Conservation (phyloP, 1,139 yeast species). For the Wickerhamiella infanticola region DNA sequence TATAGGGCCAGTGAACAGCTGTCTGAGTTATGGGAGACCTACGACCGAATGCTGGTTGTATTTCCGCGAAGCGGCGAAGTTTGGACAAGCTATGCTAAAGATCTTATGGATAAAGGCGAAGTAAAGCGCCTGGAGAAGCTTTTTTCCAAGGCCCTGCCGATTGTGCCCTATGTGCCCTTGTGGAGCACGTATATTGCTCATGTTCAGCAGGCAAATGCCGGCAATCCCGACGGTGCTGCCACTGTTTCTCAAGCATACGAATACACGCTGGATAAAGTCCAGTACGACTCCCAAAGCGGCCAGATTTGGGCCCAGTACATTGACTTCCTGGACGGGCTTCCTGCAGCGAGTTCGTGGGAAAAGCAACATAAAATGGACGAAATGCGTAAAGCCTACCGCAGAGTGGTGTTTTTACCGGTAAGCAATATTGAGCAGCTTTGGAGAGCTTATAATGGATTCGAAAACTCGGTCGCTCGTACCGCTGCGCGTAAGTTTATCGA, state of each 20-base stretch:
- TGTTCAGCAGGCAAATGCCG: slow-evolving; percentile 51
- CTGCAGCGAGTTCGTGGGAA: slow-evolving; percentile 72
- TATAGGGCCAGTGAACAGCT: slow-evolving; percentile 44
- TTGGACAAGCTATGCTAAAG: slow-evolving; percentile 62
- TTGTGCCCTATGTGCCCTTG: slow-evolving; percentile 45
- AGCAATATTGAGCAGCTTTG: slow-evolving; percentile 62
- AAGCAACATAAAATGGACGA: slow-evolving; percentile 69
- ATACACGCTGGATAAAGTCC: slow-evolving; percentile 63
- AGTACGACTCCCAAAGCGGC: slow-evolving; percentile 60
- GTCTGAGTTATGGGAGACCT: slow-evolving; percentile 45
- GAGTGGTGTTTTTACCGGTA: slow-evolving; percentile 56
- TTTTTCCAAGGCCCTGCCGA: slow-evolving; percentile 45
- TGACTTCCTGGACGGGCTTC: slow-evolving; percentile 64
- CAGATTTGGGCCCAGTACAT: slow-evolving; percentile 72
- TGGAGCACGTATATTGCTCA: slow-evolving; percentile 67
- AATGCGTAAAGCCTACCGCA: slow-evolving; percentile 58
- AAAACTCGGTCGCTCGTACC: slow-evolving; percentile 53
- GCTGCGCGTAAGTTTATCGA: slow-evolving; percentile 78
- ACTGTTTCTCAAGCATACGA: slow-evolving; percentile 72
- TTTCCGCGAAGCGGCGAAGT: slow-evolving; percentile 47
- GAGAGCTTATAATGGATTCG: slow-evolving; percentile 73
- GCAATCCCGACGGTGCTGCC: slow-evolving; percentile 69
- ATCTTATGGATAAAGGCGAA: slow-evolving; percentile 31
- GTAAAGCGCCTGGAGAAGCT: slow-evolving; percentile 42
- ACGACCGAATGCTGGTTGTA: slow-evolving; percentile 42